These are phyloP conservation scores for Ganoderma meredithae DNA, from an alignment of 1,284 basidiomycete genomes.

Conservation along the genomic window DNA sequence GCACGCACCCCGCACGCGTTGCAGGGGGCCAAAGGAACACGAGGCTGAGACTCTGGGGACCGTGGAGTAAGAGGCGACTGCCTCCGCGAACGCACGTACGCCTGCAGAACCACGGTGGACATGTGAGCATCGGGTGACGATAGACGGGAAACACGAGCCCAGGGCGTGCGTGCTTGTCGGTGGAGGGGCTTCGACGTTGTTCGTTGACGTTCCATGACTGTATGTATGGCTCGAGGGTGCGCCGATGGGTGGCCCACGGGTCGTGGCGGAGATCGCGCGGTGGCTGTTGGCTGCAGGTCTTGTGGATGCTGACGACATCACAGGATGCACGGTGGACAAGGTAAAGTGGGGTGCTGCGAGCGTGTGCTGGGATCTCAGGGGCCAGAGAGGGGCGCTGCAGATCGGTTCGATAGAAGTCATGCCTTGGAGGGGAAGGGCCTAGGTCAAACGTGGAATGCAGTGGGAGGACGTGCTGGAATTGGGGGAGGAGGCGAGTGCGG, in stretches of 20 bases:
- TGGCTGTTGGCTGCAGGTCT: slow-evolving; percentile 9
- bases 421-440: not conserved
- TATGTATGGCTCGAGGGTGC: not conserved
- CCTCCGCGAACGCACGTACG: slow-evolving; percentile 1
- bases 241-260: slow-evolving; percentile 9
- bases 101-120: slow-evolving; percentile 1
- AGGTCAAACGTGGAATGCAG: not conserved
- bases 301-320: not conserved
- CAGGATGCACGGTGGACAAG: slow-evolving; percentile 1
- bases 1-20: not conserved
- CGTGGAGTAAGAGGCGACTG: not conserved
- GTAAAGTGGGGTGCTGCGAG: not conserved
- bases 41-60: not conserved
- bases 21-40: not conserved
- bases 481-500: not conserved
- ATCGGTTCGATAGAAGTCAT: not conserved
- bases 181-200: slow-evolving; percentile 19
- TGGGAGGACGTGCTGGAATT: not conserved
- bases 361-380: not conserved
- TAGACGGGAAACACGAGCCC: slow-evolving; percentile 3
- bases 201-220: slow-evolving; percentile 17
- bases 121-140: slow-evolving; percentile 24
- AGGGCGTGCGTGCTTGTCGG: not conserved
- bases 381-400: not conserved
- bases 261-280: slow-evolving; percentile 25